A percentile compares a stretch with the other conserved stretches of the same genome.
Evolutionary conservation across 305 asterid genomes (phyloP).

Genomic region (Solanum hybrid): DNA sequence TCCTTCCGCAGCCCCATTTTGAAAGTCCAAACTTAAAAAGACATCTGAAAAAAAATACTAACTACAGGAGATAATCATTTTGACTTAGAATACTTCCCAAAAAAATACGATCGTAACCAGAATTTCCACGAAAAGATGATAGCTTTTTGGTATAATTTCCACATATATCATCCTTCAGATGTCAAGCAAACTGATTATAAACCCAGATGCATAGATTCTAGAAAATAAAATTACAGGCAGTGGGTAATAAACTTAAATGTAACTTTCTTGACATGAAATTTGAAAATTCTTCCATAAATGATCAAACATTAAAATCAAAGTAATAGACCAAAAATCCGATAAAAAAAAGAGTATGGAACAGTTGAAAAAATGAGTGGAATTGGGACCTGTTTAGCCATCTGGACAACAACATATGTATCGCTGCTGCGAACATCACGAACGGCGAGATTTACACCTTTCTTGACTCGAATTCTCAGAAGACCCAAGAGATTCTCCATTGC

Average conservation of each 20-base stretch:
- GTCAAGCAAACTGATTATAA: background rate
- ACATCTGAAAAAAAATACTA: too few species aligned
- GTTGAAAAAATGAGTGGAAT: background rate
- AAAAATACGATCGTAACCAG: background rate
- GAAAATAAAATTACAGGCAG: background rate
- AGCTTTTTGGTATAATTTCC: background rate
- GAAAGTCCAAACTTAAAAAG: background rate
- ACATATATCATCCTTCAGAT: background rate
- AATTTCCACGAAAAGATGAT: background rate
- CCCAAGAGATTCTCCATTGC: constrained; percentile 61
- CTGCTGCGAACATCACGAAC: constrained; percentile 86
- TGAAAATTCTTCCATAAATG: background rate
- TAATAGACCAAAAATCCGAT: background rate
- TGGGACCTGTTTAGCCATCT: constrained; percentile 63
- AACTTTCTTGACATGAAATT: background rate
- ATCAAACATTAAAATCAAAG: background rate
- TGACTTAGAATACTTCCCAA: background rate
- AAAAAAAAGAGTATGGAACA: background rate
- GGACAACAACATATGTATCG: constrained; percentile 75
- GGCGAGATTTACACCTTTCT: constrained; percentile 78
- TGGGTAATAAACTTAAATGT: background rate
- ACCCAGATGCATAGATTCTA: background rate
- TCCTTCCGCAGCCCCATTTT: background rate
- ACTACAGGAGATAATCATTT: background rate
- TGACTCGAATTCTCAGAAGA: constrained; percentile 57